Percentiles rank a stretch among this genome's conserved stretches.
These are phyloP conservation scores for Erythrophleum fordii DNA, from an alignment of 306 rosid genomes.

Conservation along the genomic window DNA sequence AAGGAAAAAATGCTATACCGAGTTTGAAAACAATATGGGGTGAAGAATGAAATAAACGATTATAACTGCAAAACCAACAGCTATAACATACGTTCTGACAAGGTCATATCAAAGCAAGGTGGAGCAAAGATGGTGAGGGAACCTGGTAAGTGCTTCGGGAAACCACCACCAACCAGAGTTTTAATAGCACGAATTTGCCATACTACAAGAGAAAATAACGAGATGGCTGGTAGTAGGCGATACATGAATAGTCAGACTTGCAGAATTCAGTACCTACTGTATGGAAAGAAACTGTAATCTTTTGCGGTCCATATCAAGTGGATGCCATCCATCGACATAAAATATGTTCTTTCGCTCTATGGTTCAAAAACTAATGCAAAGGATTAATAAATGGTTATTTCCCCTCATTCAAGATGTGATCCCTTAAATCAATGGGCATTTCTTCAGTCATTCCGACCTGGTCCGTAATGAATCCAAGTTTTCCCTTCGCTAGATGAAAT, in stretches of 20 bases:
- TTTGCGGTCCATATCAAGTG: not conserved
- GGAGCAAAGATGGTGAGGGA: not conserved
- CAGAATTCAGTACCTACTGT: conserved; percentile 32
- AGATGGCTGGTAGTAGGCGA: not conserved
- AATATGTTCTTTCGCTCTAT: not conserved
- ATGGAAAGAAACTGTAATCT: no score
- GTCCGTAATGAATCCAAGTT: not conserved
- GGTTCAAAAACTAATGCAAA: not conserved
- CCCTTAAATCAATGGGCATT: not conserved
- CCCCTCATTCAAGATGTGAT: conserved; percentile 24
- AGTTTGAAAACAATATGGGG: not conserved
- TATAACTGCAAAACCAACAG: not conserved
- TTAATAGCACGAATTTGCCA: not conserved
- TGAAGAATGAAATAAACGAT: not conserved
- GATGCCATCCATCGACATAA: not conserved
- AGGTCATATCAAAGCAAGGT: conserved; percentile 7
- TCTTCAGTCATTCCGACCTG: not conserved
- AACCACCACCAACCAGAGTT: conserved; percentile 12
- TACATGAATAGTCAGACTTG: conserved; percentile 1
- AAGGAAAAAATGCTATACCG: not conserved
- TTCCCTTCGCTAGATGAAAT: not conserved
- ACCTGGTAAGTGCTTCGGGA: not conserved
- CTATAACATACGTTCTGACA: not conserved
- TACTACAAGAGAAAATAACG: not conserved
- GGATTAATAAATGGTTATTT: conserved; percentile 10